Evolutionary conservation across 2,329 filamentous ascomycete genomes (phyloP).

Genomic region (Neocatenulostroma microsporum): DNA sequence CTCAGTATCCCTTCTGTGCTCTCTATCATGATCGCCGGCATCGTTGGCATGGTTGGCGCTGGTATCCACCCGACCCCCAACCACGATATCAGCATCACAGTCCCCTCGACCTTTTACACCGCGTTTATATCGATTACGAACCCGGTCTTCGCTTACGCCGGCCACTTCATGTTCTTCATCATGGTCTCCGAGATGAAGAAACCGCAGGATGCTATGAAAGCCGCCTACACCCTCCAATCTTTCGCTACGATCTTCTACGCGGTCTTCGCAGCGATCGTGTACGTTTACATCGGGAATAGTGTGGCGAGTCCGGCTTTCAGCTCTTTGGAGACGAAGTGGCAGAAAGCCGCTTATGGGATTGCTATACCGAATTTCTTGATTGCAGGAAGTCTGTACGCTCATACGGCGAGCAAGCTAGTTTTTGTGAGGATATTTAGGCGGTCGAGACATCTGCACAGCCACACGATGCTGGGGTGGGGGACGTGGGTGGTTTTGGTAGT

Average conservation of each 20-base stretch:
- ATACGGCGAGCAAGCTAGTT: constrained; percentile 46
- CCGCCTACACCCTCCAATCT: constrained; percentile 44
- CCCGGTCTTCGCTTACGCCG: constrained; percentile 47
- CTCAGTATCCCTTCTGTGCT: constrained; percentile 39
- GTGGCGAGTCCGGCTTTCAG: constrained; percentile 44
- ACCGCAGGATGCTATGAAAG: constrained; percentile 44
- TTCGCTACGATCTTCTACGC: constrained; percentile 46
- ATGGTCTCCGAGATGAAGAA: constrained; percentile 39
- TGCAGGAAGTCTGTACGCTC: constrained; percentile 44
- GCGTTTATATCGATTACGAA: constrained; percentile 45
- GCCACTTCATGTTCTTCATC: constrained; percentile 40
- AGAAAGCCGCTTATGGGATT: constrained; percentile 46
- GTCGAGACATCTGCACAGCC: constrained; percentile 41
- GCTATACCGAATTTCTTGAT: constrained; percentile 46
- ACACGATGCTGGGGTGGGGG: constrained; percentile 42
- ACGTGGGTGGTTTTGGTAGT: constrained; percentile 43
- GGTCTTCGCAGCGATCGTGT: constrained; percentile 45
- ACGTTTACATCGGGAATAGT: constrained; percentile 42
- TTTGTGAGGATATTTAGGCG: constrained; percentile 45
- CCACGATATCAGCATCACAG: constrained; percentile 33
- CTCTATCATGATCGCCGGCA: constrained; percentile 44
- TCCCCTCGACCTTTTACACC: constrained; percentile 35
- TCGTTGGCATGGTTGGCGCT: constrained; percentile 46
- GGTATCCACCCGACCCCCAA: constrained; percentile 35
- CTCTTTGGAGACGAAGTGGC: constrained; percentile 40